Evolutionary conservation across 306 rosid species (phyloP).

Genomic region (Medicago truncatula): DNA sequence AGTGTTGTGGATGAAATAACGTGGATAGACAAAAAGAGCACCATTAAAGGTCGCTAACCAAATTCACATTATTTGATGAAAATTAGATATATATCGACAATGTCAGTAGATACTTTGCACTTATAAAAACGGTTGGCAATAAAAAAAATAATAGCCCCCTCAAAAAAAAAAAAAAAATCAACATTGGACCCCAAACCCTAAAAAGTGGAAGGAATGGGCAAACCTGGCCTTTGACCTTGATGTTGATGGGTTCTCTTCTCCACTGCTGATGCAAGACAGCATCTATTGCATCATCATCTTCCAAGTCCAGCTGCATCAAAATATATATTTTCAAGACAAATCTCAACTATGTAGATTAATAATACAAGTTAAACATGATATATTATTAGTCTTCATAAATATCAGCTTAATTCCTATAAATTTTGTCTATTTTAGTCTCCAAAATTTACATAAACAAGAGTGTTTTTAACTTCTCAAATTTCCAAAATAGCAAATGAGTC

Average conservation of each 20-base stretch:
- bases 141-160: neutral
- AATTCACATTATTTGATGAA: neutral
- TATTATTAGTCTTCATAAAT: too few relatives aligned
- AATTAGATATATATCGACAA: neutral
- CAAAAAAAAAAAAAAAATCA: neutral
- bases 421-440: too few relatives aligned
- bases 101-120: neutral
- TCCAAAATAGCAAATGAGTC: too few relatives aligned
- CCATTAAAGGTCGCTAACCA: neutral
- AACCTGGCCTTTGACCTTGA: neutral
- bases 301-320: neutral
- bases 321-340: neutral
- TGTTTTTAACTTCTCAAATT: too few relatives aligned
- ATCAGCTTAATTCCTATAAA: too few relatives aligned
- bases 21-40: neutral
- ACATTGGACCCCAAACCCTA: neutral
- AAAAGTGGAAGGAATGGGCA: neutral
- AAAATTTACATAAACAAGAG: too few relatives aligned
- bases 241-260: neutral
- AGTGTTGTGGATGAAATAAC: neutral
- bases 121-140: too few relatives aligned
- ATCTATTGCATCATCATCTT: neutral
- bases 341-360: neutral
- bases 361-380: too few relatives aligned
- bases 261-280: neutral